A percentile compares a stretch with the other conserved stretches of the same genome.
These are phyloP conservation scores for Lecanicillium sp. DNA, from an alignment of 2,329 filamentous ascomycete species.

Conservation along the genomic window DNA sequence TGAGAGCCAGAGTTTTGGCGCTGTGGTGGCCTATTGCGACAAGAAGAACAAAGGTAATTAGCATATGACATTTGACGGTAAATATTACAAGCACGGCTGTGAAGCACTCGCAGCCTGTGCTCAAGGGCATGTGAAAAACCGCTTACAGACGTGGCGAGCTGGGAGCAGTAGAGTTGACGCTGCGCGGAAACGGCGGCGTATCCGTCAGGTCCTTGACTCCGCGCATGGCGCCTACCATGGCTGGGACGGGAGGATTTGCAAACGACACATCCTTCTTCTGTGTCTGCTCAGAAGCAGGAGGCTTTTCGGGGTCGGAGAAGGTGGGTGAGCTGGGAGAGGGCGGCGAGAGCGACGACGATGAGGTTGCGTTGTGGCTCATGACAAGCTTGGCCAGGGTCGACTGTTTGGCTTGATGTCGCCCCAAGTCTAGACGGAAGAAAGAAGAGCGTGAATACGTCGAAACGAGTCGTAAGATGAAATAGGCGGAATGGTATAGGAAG, in stretches of 20 bases:
- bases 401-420: constrained; percentile 29
- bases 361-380: constrained; percentile 33
- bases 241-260: constrained; percentile 20
- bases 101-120: too few relatives aligned
- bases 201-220: constrained; percentile 38
- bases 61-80: too few relatives aligned
- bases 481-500: constrained; percentile 1
- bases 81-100: too few relatives aligned
- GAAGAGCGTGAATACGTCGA: constrained; percentile 2
- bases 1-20: constrained; percentile 67
- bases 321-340: constrained; percentile 16
- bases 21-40: constrained; percentile 49
- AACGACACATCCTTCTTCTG: constrained; percentile 21
- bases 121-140: too few relatives aligned
- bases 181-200: constrained; percentile 47
- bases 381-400: constrained; percentile 34
- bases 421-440: constrained; percentile 17
- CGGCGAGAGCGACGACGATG: constrained; percentile 19
- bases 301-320: constrained; percentile 21
- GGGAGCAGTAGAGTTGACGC: constrained; percentile 49
- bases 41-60: too few relatives aligned
- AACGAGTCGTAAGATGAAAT: too few relatives aligned
- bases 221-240: constrained; percentile 32
- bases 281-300: constrained; percentile 25
- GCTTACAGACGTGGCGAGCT: constrained; percentile 51